These are phyloP conservation scores for Sordaria brevicollis DNA, from an alignment of 495 filamentous ascomycete genomes.

Conservation along the genomic window DNA sequence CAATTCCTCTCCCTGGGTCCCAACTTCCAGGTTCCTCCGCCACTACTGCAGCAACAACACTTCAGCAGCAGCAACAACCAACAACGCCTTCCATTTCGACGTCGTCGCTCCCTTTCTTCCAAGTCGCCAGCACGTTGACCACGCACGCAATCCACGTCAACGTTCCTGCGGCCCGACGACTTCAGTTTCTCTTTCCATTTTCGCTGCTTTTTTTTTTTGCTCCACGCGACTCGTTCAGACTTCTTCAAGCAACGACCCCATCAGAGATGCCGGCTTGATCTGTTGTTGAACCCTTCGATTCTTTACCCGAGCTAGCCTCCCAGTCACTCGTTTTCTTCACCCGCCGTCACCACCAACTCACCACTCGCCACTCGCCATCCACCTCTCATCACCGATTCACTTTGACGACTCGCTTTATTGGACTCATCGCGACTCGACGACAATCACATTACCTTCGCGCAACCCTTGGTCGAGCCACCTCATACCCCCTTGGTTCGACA, in stretches of 20 bases:
- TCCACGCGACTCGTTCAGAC: background rate
- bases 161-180: background rate
- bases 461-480: background rate
- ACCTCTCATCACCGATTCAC: background rate
- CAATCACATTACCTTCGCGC: background rate
- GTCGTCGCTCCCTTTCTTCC: background rate
- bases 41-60: background rate
- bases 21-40: background rate
- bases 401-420: constrained; percentile 2
- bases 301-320: constrained; percentile 38
- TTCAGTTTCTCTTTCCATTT: background rate
- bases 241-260: background rate
- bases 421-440: background rate
- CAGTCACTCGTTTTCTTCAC: constrained; percentile 37
- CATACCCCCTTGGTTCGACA: background rate
- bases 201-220: background rate
- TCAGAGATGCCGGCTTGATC: background rate
- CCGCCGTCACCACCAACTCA: constrained; percentile 5
- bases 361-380: constrained; percentile 1
- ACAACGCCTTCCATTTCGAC: constrained; percentile 5
- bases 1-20: background rate
- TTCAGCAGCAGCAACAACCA: background rate
- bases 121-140: background rate
- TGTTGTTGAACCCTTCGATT: constrained; percentile 24
- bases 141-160: background rate